Percentiles rank a stretch among this genome's conserved stretches.
Conservation (phyloP, 2,329 filamentous ascomycete species). For the Pestalotiopsis sp. region DNA sequence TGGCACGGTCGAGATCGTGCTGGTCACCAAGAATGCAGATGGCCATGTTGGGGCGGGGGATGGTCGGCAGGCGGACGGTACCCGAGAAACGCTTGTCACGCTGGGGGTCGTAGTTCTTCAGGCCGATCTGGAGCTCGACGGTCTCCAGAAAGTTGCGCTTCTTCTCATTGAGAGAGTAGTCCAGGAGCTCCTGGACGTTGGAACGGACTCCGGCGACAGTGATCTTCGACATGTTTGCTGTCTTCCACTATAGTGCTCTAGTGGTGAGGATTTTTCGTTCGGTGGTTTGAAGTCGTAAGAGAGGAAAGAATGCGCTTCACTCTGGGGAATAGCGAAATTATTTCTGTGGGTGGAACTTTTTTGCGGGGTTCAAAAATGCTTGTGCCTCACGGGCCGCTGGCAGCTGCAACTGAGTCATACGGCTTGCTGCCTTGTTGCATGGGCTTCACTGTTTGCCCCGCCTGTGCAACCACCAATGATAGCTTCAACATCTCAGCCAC, state of each 20-base stretch:
- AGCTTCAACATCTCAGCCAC: neutral
- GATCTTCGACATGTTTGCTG: conserved; percentile 86
- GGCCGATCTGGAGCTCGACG: conserved; percentile 84
- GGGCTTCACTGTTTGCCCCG: neutral
- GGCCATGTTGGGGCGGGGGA: conserved; percentile 89
- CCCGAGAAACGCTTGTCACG: conserved; percentile 99
- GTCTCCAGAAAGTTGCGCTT: conserved; percentile 98
- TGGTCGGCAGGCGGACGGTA: conserved; percentile 90
- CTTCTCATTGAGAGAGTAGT: conserved; percentile 94
- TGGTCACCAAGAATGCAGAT: conserved; percentile 71
- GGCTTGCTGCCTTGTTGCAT: neutral
- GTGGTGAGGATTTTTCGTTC: conserved; percentile 65
- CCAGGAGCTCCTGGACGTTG: conserved; percentile 86
- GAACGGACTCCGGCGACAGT: conserved; percentile 53
- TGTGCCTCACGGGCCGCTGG: neutral
- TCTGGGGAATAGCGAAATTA: neutral
- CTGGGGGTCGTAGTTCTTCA: conserved; percentile 92
- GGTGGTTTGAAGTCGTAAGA: conserved; percentile 24
- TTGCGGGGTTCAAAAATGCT: neutral
- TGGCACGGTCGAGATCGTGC: conserved; percentile 99
- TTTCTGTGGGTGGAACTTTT: conserved; percentile 10
- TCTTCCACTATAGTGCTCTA: conserved; percentile 86
- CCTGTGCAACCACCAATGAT: neutral
- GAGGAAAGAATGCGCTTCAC: conserved; percentile 2
- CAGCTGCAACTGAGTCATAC: neutral